Conservation (phyloP, 2,329 filamentous ascomycete genomes). For the Neofusicoccum parvum region DNA sequence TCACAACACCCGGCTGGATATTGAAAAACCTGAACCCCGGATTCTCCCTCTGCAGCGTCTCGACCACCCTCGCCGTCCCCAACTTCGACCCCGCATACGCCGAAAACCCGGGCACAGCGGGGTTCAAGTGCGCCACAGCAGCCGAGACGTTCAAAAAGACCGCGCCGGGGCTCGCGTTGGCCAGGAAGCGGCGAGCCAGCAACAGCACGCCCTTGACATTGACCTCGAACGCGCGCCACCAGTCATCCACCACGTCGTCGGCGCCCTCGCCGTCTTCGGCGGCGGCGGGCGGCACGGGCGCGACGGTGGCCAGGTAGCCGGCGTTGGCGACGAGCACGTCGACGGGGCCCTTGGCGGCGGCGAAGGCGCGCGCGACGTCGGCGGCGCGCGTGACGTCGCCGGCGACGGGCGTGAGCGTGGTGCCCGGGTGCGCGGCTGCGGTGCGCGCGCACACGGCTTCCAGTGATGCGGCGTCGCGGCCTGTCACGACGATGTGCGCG, state of each 20-base stretch:
- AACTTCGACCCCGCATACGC: conserved; percentile 42
- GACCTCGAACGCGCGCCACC: conserved; percentile 22
- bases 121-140: conserved; percentile 22
- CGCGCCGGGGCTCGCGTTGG: conserved; percentile 25
- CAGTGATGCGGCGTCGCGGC: conserved; percentile 39
- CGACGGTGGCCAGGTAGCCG: conserved; percentile 21
- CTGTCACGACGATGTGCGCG: conserved; percentile 47
- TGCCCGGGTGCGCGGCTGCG: conserved; percentile 16
- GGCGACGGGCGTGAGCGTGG: conserved; percentile 24
- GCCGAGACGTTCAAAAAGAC: conserved; percentile 30
- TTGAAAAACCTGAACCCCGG: conserved; percentile 40
- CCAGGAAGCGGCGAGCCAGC: conserved; percentile 30
- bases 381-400: conserved; percentile 27
- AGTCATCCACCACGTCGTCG: conserved; percentile 5
- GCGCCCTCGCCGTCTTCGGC: not conserved
- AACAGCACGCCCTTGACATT: conserved; percentile 28
- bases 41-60: conserved; percentile 40
- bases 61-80: conserved; percentile 39
- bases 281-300: conserved; percentile 18
- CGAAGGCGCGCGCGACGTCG: conserved; percentile 28
- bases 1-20: conserved; percentile 47
- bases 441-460: conserved; percentile 32
- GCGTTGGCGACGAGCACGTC: conserved; percentile 32
- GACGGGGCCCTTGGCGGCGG: conserved; percentile 21
- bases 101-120: conserved; percentile 17